These are phyloP conservation scores for Clitopilus hobsonii DNA, from an alignment of 768 basidiomycete genomes.

Conservation along the genomic window DNA sequence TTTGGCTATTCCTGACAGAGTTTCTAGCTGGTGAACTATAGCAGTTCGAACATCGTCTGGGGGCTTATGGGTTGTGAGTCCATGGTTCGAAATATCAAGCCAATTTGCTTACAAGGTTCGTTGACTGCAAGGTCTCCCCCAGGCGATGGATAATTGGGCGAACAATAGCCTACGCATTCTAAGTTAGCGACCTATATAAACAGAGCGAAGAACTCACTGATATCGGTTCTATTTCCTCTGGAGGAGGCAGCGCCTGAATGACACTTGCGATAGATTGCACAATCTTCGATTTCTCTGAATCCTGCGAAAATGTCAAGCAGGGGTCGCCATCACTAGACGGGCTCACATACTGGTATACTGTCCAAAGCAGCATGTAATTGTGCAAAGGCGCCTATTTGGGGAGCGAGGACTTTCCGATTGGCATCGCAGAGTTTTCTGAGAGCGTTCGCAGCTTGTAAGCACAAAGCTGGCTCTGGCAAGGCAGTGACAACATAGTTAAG, in stretches of 20 bases:
- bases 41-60: slow-evolving; percentile 68
- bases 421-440: slow-evolving; percentile 87
- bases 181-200: too few species aligned
- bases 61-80: slow-evolving; percentile 32
- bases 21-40: slow-evolving; percentile 71
- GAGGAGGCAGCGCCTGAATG: slow-evolving; percentile 81
- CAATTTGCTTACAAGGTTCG: slow-evolving; percentile 39
- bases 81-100: neutral
- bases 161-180: slow-evolving; percentile 77
- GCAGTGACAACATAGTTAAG: slow-evolving; percentile 70
- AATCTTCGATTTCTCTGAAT: slow-evolving; percentile 86
- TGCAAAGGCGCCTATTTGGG: slow-evolving; percentile 81
- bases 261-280: slow-evolving; percentile 91
- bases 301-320: slow-evolving; percentile 37
- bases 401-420: slow-evolving; percentile 78
- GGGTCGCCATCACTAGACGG: neutral
- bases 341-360: slow-evolving; percentile 59
- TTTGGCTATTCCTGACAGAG: slow-evolving; percentile 79
- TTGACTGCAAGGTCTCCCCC: slow-evolving; percentile 52
- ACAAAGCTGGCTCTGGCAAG: slow-evolving; percentile 59
- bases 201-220: slow-evolving; percentile 46
- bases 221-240: slow-evolving; percentile 73
- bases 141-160: slow-evolving; percentile 71
- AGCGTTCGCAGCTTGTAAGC: slow-evolving; percentile 72
- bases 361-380: slow-evolving; percentile 75